Evolutionary conservation across 2,329 filamentous ascomycete genomes (phyloP).

Genomic region (Onygenales sp.): DNA sequence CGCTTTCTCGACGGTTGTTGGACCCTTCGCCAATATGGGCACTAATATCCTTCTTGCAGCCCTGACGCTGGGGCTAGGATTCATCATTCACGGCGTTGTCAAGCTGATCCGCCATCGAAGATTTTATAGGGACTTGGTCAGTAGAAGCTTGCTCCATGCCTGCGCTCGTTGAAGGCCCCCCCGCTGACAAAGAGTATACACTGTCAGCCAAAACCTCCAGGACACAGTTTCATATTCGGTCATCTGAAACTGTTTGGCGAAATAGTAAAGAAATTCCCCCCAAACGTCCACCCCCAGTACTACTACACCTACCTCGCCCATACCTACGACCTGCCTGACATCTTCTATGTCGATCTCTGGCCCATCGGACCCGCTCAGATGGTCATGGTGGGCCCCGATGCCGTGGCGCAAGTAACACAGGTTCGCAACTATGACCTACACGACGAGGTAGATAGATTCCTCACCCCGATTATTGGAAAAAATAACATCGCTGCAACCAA

Average conservation of each 20-base stretch:
- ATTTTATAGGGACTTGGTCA: neutral
- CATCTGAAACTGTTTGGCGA: neutral
- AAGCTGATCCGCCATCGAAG: neutral
- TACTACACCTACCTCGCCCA: neutral
- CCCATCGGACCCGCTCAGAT: neutral
- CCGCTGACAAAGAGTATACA: neutral
- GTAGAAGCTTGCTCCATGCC: neutral
- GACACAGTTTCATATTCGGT: neutral
- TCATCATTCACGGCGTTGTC: neutral
- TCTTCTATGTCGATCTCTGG: neutral
- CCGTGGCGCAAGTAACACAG: neutral
- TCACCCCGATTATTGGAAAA: neutral
- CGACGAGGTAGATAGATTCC: neutral
- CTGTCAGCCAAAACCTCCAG: neutral
- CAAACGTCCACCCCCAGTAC: neutral
- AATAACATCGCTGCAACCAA: neutral
- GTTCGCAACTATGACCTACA: neutral
- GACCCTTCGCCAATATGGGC: too few species aligned
- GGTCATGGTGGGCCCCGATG: neutral
- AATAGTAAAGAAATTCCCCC: neutral
- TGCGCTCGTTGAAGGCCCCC: neutral
- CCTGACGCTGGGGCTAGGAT: neutral
- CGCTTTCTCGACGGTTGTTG: too few species aligned
- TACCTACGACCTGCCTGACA: neutral
- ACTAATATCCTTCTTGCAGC: too few species aligned